Evolutionary conservation across 75 land plant species (phyloP), one percentile per base, ranked within the genome.

Genomic region (Cunninghamia lanceolata): DNA sequence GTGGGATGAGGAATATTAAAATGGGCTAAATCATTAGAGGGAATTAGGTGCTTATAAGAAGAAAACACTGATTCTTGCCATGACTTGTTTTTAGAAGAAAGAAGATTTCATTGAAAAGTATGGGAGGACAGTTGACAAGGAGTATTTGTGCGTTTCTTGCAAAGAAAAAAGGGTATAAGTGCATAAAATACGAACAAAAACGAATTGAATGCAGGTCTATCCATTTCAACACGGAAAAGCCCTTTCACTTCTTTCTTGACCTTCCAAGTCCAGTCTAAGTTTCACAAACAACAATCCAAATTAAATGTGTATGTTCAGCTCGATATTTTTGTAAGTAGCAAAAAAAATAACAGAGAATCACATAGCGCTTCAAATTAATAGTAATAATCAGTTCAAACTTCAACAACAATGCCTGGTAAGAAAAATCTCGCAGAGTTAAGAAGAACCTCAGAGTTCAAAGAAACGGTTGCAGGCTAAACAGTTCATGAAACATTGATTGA

Each of bases 141-240:
- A 40, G 52, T 85, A 88, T 96, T 94, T 35, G 96, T 96, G 84
- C 98, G 94, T 84, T 94, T 96, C 75, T 96, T 96, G 6, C 81
- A 80, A 28, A 71, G 38, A 70, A 74, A 85, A 87, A 39, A 19
- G 34, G 13, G 36, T 59, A 40, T 25, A 42, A 78, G 43, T 45
- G 21, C 40, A 43, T 16, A 32, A 14, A 76, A 39, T 15, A 76
- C 19, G 4, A 76, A 76, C 3, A 35, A 36, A 76, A 76, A 38
- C 3, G 40, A 42, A 76, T 4, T 6, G 6, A 76, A 4, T 1
- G 79, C 21, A 38, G 21, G 43, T 36, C 42, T 39, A 14, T 42
- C 79, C 79, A 76, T 76, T 36, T 19, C 7, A 7, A 16, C 3
- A 39, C 16, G 16, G 39, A 36, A 16, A 76, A 38, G 42, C 79